Conservation (phyloP, 2,329 filamentous ascomycete species). For the Seiridium cupressi region DNA sequence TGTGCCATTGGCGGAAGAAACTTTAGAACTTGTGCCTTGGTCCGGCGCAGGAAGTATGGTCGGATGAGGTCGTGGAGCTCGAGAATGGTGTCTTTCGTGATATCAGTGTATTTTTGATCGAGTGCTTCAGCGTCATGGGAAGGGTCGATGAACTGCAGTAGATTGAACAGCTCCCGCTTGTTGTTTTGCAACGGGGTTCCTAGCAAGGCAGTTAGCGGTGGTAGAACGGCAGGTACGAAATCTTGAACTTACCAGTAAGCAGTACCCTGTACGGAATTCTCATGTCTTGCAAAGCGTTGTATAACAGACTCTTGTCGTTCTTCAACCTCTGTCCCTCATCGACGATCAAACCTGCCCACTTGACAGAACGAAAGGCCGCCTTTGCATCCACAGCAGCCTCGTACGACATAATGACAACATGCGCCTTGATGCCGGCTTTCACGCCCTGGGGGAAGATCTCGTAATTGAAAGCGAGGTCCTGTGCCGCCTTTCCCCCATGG, state of each 20-base stretch:
- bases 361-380: conserved; percentile 67
- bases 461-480: conserved; percentile 75
- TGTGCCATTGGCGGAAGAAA: conserved; percentile 93
- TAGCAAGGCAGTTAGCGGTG: conserved; percentile 5
- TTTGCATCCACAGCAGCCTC: conserved; percentile 78
- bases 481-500: conserved; percentile 73
- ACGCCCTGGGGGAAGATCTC: conserved; percentile 75
- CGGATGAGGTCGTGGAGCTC: conserved; percentile 82
- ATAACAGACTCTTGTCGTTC: conserved; percentile 83
- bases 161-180: conserved; percentile 88
- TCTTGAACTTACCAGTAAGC: conserved; percentile 53
- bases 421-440: conserved; percentile 73
- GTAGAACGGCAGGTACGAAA: neutral
- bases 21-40: conserved; percentile 85
- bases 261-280: conserved; percentile 81
- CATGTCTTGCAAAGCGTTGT: conserved; percentile 69
- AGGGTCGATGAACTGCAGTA: conserved; percentile 90
- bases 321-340: conserved; percentile 96
- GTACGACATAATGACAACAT: conserved; percentile 93
- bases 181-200: conserved; percentile 93
- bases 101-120: conserved; percentile 72
- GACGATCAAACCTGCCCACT: conserved; percentile 86
- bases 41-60: conserved; percentile 68
- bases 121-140: conserved; percentile 66
- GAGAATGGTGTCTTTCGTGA: conserved; percentile 79